Base-by-base conservation (phyloP, 139 green algal species). In the Marvania coccoides region DNA sequence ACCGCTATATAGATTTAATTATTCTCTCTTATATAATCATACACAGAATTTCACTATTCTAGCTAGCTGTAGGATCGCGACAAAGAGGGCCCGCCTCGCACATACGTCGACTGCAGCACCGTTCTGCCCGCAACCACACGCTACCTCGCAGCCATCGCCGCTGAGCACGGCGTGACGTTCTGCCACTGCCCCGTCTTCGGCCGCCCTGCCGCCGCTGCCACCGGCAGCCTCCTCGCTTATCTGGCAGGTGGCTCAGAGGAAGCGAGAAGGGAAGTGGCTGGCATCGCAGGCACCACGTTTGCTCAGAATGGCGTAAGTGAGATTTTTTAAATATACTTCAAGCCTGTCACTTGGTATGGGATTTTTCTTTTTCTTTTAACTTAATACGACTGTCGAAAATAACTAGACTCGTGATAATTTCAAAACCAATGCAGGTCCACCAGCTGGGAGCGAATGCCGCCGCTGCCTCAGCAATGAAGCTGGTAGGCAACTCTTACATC, bases 71-170 rank as follows among this genome's bases (percentile, higher is more conserved):
- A n/a, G n/a, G n/a, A n/a, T n/a, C n/a, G n/a, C n/a, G n/a, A n/a
- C n/a, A n/a, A n/a, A n/a, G 48, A 9, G 19, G 12, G 48, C 9
- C 9, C 9, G 9, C 9, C 48, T 59, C 37, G 9, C 9, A 12
- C 65, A 3, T 69, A 37, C 39, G 54, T 75, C 12, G 66, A 75
- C 29, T 65, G 47, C 6, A 67, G 61, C 45, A 75, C 68, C 19
- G 8, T 75, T 2, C 46, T 75, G 56, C 68, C 68, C 14, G 9
- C 34, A 8, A 75, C 68, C 1, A 39, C 56, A 13, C 33, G 29
- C 5, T 12, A 39, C 5, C 68, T 58, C 24, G 59, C 68, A 13
- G 28, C 26, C 0, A 9, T 40, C 2, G 60, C 60, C 12, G 28
- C 48, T 0, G 28, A 8, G 4, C 30, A 15, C 0, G 58, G 36